A percentile compares a stretch with the other conserved stretches of the same genome.
Evolutionary conservation across 2,329 filamentous ascomycete species (phyloP).

Genomic region (Stagonosporopsis rhizophila): DNA sequence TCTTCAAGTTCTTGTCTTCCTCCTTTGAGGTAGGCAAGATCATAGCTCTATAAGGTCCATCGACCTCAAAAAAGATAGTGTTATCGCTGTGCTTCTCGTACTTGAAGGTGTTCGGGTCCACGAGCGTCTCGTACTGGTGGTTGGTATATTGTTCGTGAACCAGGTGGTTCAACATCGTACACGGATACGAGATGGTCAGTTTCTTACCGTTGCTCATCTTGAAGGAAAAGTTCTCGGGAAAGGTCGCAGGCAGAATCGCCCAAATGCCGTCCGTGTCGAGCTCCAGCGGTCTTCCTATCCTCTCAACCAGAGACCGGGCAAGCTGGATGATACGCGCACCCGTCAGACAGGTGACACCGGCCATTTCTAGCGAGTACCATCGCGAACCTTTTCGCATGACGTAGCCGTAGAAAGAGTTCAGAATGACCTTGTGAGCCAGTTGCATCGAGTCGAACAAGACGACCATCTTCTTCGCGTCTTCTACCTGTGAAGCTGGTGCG

Average conservation of each 20-base stretch:
- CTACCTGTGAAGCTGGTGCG: conserved; percentile 76
- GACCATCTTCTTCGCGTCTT: conserved; percentile 98
- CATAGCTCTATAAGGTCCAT: conserved; percentile 98
- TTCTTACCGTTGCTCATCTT: conserved; percentile 97
- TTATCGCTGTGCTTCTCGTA: conserved; percentile 99
- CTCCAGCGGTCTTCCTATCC: conserved; percentile 90
- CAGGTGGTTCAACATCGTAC: conserved; percentile 98
- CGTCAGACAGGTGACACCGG: conserved; percentile 95
- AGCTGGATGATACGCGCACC: conserved; percentile 97
- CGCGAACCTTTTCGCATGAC: conserved; percentile 99
- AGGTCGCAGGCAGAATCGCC: conserved; percentile 97
- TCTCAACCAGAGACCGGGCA: conserved; percentile 89
- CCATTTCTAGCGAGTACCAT: conserved; percentile 99
- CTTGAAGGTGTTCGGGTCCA: conserved; percentile 78
- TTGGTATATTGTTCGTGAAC: conserved; percentile 96
- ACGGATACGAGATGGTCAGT: conserved; percentile 93
- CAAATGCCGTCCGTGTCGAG: conserved; percentile 99
- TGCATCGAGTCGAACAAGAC: conserved; percentile 94
- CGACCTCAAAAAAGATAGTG: conserved; percentile 99
- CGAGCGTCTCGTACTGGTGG: conserved; percentile 92
- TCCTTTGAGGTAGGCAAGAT: conserved; percentile 96
- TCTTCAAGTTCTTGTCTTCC: conserved; percentile 99
- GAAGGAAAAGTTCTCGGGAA: conserved; percentile 95
- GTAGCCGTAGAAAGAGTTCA: conserved; percentile 99
- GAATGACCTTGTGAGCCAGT: conserved; percentile 96